Evolutionary conservation across 257 asterid genomes (phyloP).

Genomic region (Thymus mandschuricus): DNA sequence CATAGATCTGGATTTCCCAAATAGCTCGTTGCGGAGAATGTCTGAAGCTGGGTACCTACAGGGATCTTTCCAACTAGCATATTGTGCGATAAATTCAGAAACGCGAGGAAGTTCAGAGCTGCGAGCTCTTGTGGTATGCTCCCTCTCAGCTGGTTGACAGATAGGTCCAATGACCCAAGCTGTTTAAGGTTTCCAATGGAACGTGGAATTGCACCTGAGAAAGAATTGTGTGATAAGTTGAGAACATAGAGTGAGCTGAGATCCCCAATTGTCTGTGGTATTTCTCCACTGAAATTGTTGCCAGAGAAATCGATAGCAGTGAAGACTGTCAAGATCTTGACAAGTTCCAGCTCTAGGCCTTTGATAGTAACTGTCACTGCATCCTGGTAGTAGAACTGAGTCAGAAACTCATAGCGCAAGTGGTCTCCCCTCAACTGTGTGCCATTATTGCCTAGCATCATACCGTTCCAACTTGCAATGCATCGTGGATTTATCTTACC

Average conservation of each 20-base stretch:
- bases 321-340: conserved; percentile 57
- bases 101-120: conserved; percentile 48
- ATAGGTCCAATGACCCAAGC: conserved; percentile 64
- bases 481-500: conserved; percentile 41
- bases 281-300: conserved; percentile 51
- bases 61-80: conserved; percentile 48
- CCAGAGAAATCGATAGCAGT: conserved; percentile 57
- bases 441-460: conserved; percentile 37
- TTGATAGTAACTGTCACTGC: conserved; percentile 57
- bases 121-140: conserved; percentile 44
- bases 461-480: conserved; percentile 49
- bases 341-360: conserved; percentile 61
- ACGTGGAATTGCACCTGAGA: conserved; percentile 53
- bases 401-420: conserved; percentile 35
- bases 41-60: conserved; percentile 31
- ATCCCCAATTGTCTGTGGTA: conserved; percentile 51
- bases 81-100: conserved; percentile 50
- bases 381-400: conserved; percentile 51
- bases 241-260: conserved; percentile 57
- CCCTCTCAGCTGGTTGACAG: conserved; percentile 48
- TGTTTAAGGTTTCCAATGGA: conserved; percentile 54
- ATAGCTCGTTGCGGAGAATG: conserved; percentile 33
- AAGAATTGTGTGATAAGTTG: conserved; percentile 57
- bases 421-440: conserved; percentile 24
- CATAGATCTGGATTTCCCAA: conserved; percentile 41